phyloP scores from a whole-genome alignment of 768 basidiomycete species.

The Trametes meyenii region DNA sequence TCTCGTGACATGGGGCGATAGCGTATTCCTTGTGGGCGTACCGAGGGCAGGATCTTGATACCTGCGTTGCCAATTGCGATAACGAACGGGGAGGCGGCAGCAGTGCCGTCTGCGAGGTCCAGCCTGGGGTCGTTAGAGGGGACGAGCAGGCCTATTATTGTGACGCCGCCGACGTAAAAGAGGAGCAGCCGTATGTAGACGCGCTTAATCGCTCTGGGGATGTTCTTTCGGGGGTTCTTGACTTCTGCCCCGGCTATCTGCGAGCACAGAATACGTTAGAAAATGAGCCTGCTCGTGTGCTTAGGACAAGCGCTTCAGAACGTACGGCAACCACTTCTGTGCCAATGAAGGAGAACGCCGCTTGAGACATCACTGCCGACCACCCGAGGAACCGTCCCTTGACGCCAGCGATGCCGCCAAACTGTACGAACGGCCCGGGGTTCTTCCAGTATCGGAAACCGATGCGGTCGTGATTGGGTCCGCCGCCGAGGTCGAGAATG shows the following conservation, averaged over 20 bases:
- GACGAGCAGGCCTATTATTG: conserved; percentile 52
- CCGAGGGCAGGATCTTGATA: conserved; percentile 58
- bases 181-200: conserved; percentile 58
- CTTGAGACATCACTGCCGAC: conserved; percentile 58
- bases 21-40: conserved; percentile 22
- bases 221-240: conserved; percentile 49
- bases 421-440: conserved; percentile 61
- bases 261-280: not conserved
- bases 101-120: conserved; percentile 40
- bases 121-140: conserved; percentile 49
- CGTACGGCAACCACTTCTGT: conserved; percentile 53
- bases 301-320: not conserved
- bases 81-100: conserved; percentile 57
- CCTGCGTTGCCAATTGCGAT: conserved; percentile 59
- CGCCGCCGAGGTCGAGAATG: conserved; percentile 61
- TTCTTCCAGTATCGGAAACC: conserved; percentile 53
- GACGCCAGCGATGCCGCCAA: conserved; percentile 40
- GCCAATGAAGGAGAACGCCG: conserved; percentile 62
- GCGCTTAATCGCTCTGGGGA: conserved; percentile 43
- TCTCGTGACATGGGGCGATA: not conserved
- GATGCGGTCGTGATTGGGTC: conserved; percentile 53
- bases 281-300: not conserved
- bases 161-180: conserved; percentile 47
- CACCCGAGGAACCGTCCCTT: conserved; percentile 54
- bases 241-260: conserved; percentile 51